Base-by-base conservation (phyloP, 495 filamentous ascomycete species). In the Penicillium bovifimosum region DNA sequence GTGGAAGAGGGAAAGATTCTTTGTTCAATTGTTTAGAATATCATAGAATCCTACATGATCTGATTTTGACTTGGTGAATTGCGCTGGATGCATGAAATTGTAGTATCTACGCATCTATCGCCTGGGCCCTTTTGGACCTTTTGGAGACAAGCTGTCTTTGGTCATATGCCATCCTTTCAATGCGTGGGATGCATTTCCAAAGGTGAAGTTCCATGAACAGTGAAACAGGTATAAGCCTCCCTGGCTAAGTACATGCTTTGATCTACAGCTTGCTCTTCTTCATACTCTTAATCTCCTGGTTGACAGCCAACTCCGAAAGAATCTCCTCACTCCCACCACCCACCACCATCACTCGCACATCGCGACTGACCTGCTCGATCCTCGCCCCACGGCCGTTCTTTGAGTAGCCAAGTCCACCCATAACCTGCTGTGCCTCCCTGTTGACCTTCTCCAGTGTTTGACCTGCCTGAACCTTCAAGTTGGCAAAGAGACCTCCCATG, bases 241-340 rank as follows among this genome's bases (percentile, higher is more conserved):
- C 20, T 24, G 20, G 20, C 20, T 24, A 24, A 24, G 4, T 24
- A 24, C 20, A 24, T 24, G 20, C 20, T 24, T 24, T 24, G 20
- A 24, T 56, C 58, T 18, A 49, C 59, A 51, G 40, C 54, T 41
- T 58, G 35, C 9, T 33, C 47, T 54, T 61, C 39, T 57, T 53
- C 53, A 57, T 62, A 47, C 46, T 62, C 39, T 50, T 58, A 24
- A 60, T 65, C 58, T 79, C 74, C 58, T 78, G 71, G 26, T 65
- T 67, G 7, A 76, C 65, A 11, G 75, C 74, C 45, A 80, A 52
- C 45, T 78, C 76, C 1, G 60, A 63, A 11, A 81, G 55, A 46
- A 80, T 78, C 66, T 81, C 77, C 47, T 79, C 77, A 49, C 71
- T 76, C 0, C 77, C 77, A 9, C 77, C 77, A 11, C 76, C 71